Evolutionary conservation across 768 basidiomycete species (phyloP), one percentile per base, ranked within the genome.

Genomic region (Pulveroboletus sp.): DNA sequence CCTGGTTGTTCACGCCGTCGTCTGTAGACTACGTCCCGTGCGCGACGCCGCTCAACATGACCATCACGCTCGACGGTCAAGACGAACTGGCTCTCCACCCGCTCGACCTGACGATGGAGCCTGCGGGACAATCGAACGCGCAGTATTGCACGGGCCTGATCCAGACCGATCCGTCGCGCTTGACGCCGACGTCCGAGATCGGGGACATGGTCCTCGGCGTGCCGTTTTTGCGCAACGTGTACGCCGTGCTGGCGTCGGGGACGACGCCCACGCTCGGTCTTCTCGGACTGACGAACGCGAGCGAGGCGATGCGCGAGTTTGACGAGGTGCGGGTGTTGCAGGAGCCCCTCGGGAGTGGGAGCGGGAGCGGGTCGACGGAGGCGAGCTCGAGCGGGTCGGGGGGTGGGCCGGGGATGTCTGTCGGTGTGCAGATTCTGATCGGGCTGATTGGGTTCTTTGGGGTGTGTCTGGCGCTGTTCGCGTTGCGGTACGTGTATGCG

Each of bases 181-280:
- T 86, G 38, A 61, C 58, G 3, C 55, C 73, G 1, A 49, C 56
- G 14, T 64, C 70, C 4, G 57, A 52, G 13, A 68, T 80, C 16
- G 82, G 78, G 1, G 88, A 90, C 63, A 82, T 91, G 69, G 73
- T 91, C 49, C 80, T 91, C 32, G 89, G 87, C 34, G 84, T 88
- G 0, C 82, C 88, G 0, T 91, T 91, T 62, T 69, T 91, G 58
- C 76, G 86, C 11, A 89, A 83, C 58, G 76, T 80, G 4, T 91
- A 92, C 61, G 83, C 80, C 12, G 86, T 92, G 54, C 78, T 89
- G 76, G 83, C 82, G 1, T 51, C 54, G 23, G 56, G 55, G 32
- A 54, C 58, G 49, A 40, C 49, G 4, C 76, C 87, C 0, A 64
- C 71, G 1, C 73, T 91, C 1, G 89, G 87, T 0, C 63, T 92